Conservation (phyloP, 257 asterid species). For the Forsythia suspensa region DNA sequence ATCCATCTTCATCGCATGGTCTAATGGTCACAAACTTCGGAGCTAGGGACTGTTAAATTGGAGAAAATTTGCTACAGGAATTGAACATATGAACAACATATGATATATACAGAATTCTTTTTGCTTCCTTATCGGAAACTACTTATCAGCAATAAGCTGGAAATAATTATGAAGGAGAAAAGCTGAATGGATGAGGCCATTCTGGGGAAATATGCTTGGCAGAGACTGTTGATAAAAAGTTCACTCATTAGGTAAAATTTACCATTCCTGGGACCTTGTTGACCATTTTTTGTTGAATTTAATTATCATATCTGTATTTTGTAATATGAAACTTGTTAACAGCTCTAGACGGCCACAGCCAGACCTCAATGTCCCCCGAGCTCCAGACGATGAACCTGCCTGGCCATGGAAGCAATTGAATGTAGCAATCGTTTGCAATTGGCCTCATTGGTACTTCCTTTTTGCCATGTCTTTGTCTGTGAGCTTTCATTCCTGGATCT, state of each 20-base stretch:
- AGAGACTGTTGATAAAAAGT: background rate
- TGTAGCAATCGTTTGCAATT: background rate
- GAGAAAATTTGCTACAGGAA: background rate
- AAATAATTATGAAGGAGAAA: background rate
- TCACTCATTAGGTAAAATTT: background rate
- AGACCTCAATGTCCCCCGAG: background rate
- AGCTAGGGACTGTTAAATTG: background rate
- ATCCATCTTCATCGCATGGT: background rate
- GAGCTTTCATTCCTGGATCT: background rate
- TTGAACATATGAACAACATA: background rate
- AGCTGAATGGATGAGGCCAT: background rate
- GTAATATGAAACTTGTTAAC: background rate
- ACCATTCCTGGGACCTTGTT: background rate
- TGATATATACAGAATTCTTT: background rate
- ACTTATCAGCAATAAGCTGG: background rate
- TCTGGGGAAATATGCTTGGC: background rate
- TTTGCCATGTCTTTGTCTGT: background rate
- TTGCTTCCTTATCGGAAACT: background rate
- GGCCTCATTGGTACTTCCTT: background rate
- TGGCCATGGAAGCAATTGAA: background rate
- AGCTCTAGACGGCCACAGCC: background rate
- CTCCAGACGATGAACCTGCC: background rate
- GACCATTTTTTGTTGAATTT: background rate
- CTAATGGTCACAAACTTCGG: background rate
- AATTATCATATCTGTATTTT: background rate